Base-by-base conservation (phyloP, 2,329 filamentous ascomycete species). In the Apiospora marii region DNA sequence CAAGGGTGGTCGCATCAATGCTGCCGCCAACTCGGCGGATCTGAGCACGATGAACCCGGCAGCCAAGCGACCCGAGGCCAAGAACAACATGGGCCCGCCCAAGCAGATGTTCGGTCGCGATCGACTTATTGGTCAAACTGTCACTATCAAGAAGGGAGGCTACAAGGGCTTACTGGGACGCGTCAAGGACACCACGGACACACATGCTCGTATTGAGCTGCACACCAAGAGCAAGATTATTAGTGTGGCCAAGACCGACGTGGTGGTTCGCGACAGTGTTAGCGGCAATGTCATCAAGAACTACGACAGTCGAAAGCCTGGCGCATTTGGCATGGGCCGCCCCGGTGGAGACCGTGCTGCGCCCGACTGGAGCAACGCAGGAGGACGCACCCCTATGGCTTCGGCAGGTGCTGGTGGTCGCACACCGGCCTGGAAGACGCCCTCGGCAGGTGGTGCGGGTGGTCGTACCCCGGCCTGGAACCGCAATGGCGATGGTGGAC, bases 151-250 rank as follows among this genome's bases (percentile, higher is more conserved):
- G 72, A 94, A 92, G 80, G 96, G 96, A 41, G 91, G 93, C 30
- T 95, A 96, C 86, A 99, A 99, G 84, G 96, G 96, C 72, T 87
- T 98, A 61, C 86, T 98, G 58, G 96, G 96, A 77, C 97, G 98
- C 76, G 95, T 99, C 77, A 98, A 98, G 81, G 96, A 98, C 80
- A 93, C 96, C 0, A 97, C 94, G 8, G 95, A 97, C 77, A 90
- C 90, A 4, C 91, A 93, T 78, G 96, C 94, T 43, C 93, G 95
- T 75, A 93, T 99, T 58, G 96, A 99, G 83, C 86, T 99, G 51
- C 96, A 98, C 81, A 95, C 95, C 7, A 98, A 97, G 85, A 94
- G 92, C 84, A 98, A 98, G 86, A 93, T 94, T 22, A 91, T 98
- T 74, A 95, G 92, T 10, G 90, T 98, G 48, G 89, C 91, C 27